Evolutionary conservation across 2,329 filamentous ascomycete genomes (phyloP).

Genomic region (Fusarium pseudoanthophilum): DNA sequence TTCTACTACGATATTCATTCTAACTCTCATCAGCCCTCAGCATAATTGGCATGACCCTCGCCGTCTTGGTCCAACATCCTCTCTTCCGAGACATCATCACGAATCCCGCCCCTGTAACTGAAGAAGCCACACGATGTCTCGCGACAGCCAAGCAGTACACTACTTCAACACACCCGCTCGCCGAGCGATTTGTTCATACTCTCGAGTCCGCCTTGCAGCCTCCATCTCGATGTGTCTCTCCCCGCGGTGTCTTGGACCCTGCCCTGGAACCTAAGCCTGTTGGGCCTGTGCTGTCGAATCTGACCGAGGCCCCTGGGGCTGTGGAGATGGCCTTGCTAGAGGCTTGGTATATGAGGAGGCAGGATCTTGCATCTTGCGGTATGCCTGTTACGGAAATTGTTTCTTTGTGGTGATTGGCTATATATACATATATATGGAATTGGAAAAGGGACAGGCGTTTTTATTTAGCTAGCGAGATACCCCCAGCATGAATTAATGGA

Average conservation of each 20-base stretch:
- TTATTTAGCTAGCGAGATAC: slow-evolving; percentile 29
- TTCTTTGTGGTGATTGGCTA: slow-evolving; percentile 35
- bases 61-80: slow-evolving; percentile 36
- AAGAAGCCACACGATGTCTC: slow-evolving; percentile 40
- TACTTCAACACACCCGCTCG: slow-evolving; percentile 9
- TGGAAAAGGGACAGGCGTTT: slow-evolving; percentile 9
- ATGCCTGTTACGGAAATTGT: slow-evolving; percentile 34
- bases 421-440: neutral
- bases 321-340: slow-evolving; percentile 37
- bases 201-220: slow-evolving; percentile 36
- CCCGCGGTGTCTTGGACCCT: slow-evolving; percentile 33
- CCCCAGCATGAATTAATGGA: slow-evolving; percentile 23
- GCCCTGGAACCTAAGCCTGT: slow-evolving; percentile 27
- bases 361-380: slow-evolving; percentile 13
- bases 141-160: slow-evolving; percentile 36
- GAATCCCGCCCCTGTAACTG: slow-evolving; percentile 27
- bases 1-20: neutral
- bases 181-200: slow-evolving; percentile 32
- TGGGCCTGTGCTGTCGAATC: slow-evolving; percentile 11
- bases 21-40: slow-evolving; percentile 32
- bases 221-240: slow-evolving; percentile 12
- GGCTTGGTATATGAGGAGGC: slow-evolving; percentile 36
- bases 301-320: slow-evolving; percentile 17
- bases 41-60: slow-evolving; percentile 41
- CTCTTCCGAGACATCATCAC: slow-evolving; percentile 34